phyloP scores from a whole-genome alignment of 1,139 yeast genomes.

The Protomyces inundatus region DNA sequence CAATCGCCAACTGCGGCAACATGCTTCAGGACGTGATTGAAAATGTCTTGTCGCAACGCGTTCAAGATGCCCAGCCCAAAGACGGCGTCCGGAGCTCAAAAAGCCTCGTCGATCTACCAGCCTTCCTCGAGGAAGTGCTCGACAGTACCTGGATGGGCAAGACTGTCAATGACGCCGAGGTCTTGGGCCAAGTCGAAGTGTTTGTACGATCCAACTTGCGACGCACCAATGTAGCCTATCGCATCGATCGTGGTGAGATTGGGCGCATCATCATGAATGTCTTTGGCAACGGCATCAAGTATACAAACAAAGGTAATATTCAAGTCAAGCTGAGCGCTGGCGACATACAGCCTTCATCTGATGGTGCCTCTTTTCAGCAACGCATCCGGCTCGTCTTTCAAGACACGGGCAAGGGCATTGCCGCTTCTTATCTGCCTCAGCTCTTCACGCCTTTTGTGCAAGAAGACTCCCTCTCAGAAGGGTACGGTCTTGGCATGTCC shows the following conservation, averaged over 20 bases:
- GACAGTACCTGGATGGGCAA: constrained; percentile 12
- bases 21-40: constrained; percentile 23
- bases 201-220: not conserved
- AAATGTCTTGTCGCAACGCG: constrained; percentile 17
- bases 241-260: constrained; percentile 36
- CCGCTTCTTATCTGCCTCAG: constrained; percentile 71
- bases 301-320: constrained; percentile 68
- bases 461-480: constrained; percentile 84
- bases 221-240: not conserved
- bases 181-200: constrained; percentile 11
- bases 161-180: not conserved
- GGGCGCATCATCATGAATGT: constrained; percentile 78
- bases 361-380: not conserved
- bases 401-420: constrained; percentile 77
- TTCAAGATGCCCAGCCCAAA: not conserved
- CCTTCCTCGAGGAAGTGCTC: constrained; percentile 3
- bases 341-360: not conserved
- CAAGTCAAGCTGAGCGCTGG: constrained; percentile 31
- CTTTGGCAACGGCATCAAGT: constrained; percentile 85
- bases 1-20: constrained; percentile 25
- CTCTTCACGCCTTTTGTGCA: constrained; percentile 83
- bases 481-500: constrained; percentile 13
- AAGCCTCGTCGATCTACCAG: constrained; percentile 10
- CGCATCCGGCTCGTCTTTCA: constrained; percentile 63
- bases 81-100: not conserved